Percentiles rank a stretch among this genome's conserved stretches.
phyloP scores from a whole-genome alignment of 192 early-diverging fungal species.

The Backusella mclennaniae region DNA sequence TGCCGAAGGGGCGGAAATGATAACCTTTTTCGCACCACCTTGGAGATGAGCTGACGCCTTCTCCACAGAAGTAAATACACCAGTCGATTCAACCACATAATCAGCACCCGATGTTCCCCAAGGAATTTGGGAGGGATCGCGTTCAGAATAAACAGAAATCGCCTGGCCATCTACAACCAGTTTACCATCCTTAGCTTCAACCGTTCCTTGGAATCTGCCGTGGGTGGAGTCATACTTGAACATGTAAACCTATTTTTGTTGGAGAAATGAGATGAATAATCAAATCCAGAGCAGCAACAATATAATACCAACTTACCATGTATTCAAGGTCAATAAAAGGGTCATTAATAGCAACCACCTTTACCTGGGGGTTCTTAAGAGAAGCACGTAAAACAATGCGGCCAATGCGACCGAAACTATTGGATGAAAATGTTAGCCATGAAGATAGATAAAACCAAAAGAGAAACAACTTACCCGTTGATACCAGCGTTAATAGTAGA shows the following conservation, averaged over 20 bases:
- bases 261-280: background rate
- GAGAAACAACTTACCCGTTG: constrained; percentile 46
- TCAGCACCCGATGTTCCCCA: constrained; percentile 80
- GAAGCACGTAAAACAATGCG: constrained; percentile 94
- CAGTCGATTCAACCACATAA: constrained; percentile 97
- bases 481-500: constrained; percentile 52
- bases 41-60: constrained; percentile 81
- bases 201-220: constrained; percentile 85
- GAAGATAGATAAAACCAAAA: background rate
- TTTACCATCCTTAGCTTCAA: constrained; percentile 75
- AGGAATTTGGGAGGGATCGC: constrained; percentile 80
- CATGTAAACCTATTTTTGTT: constrained; percentile 59
- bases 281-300: background rate
- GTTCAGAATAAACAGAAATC: constrained; percentile 71
- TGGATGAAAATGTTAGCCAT: background rate
- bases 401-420: constrained; percentile 95
- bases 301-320: constrained; percentile 59
- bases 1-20: constrained; percentile 92
- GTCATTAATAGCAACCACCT: constrained; percentile 93
- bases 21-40: constrained; percentile 96
- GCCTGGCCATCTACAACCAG: constrained; percentile 80
- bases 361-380: constrained; percentile 66
- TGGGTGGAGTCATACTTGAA: constrained; percentile 99
- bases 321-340: constrained; percentile 95
- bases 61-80: constrained; percentile 91